Evolutionary conservation across 768 basidiomycete species (phyloP).

Genomic region (Boletus insuetus): DNA sequence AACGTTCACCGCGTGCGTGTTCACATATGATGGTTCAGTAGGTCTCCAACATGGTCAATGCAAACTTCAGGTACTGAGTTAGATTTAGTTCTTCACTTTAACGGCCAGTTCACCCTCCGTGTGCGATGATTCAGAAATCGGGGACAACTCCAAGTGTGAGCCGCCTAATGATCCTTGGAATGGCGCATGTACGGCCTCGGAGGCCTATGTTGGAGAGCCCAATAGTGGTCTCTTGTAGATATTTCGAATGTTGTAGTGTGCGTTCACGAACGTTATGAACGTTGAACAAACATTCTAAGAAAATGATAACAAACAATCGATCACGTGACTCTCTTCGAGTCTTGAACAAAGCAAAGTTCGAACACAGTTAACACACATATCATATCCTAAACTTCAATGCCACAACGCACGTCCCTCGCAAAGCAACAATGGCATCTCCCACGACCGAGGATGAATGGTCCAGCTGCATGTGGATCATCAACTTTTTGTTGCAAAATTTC

Average conservation of each 20-base stretch:
- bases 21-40: background rate
- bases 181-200: background rate
- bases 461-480: constrained; percentile 61
- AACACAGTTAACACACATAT: no score
- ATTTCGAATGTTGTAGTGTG: background rate
- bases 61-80: background rate
- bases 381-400: background rate
- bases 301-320: no score
- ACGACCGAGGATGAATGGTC: constrained; percentile 37
- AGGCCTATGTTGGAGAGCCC: background rate
- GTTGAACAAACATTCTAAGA: no score
- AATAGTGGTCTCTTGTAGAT: background rate
- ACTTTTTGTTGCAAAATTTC: constrained; percentile 57
- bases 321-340: background rate
- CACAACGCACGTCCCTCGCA: constrained; percentile 23
- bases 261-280: no score
- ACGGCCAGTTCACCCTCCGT: background rate
- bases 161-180: background rate
- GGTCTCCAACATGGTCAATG: background rate
- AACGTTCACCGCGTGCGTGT: background rate
- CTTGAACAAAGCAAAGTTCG: background rate
- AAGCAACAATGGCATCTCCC: constrained; percentile 20
- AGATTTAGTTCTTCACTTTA: background rate
- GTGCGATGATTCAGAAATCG: background rate
- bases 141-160: background rate